Evolutionary conservation across 1,284 basidiomycete species (phyloP).

Genomic region (Naganishia liquefaciens): DNA sequence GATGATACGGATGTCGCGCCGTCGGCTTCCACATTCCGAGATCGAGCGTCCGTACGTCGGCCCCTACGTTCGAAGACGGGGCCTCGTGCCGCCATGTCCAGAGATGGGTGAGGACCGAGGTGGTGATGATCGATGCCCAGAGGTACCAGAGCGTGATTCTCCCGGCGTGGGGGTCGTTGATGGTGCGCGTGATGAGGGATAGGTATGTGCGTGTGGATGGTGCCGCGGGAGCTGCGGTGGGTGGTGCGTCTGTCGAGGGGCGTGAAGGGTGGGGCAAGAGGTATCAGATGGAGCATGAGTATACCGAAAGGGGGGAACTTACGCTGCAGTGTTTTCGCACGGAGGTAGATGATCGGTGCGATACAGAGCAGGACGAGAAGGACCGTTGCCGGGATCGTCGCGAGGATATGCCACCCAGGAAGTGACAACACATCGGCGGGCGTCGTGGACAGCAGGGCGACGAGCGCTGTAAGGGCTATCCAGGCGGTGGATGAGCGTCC

Average conservation of each 20-base stretch:
- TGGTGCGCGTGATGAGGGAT: constrained; percentile 14
- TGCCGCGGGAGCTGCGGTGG: neutral
- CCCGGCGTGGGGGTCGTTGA: constrained; percentile 15
- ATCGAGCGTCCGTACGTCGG: constrained; percentile 17
- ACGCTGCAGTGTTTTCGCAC: constrained; percentile 14
- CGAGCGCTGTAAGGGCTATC: constrained; percentile 12
- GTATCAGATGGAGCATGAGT: too few relatives aligned
- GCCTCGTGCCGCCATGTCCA: constrained; percentile 28
- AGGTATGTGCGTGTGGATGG: constrained; percentile 24
- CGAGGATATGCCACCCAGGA: constrained; percentile 12
- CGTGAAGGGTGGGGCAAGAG: neutral
- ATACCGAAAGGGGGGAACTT: neutral
- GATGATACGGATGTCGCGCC: constrained; percentile 27
- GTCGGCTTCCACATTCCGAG: constrained; percentile 24
- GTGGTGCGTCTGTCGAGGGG: constrained; percentile 2
- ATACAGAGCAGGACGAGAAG: constrained; percentile 12
- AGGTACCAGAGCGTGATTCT: constrained; percentile 26
- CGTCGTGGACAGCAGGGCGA: constrained; percentile 8
- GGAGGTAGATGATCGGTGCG: constrained; percentile 11
- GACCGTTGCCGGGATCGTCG: constrained; percentile 14
- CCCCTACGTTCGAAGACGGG: too few relatives aligned
- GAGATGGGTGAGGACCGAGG: constrained; percentile 12
- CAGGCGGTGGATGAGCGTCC: constrained; percentile 15
- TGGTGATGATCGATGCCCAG: constrained; percentile 13
- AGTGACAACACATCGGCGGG: constrained; percentile 1